Evolutionary conservation across 768 basidiomycete genomes (phyloP).

Genomic region (Podaxis sp.): DNA sequence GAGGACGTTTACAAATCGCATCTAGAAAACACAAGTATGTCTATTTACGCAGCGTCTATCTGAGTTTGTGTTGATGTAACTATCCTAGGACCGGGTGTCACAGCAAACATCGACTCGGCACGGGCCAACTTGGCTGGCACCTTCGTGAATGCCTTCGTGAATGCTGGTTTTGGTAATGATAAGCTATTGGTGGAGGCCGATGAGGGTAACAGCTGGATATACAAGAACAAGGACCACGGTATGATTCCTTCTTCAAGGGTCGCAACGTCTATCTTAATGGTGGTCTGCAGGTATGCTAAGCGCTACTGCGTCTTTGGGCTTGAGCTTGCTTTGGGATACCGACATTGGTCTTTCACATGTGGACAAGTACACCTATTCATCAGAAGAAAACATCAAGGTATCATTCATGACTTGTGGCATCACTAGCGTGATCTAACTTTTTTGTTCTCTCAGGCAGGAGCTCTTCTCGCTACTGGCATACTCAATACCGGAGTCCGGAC

Average conservation of each 20-base stretch:
- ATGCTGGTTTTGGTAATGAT: constrained; percentile 98
- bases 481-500: constrained; percentile 87
- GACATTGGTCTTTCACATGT: constrained; percentile 92
- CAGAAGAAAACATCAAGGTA: constrained; percentile 95
- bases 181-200: constrained; percentile 97
- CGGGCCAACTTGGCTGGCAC: constrained; percentile 93
- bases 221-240: constrained; percentile 99
- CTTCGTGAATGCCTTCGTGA: constrained; percentile 98
- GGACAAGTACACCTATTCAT: constrained; percentile 96
- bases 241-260: constrained; percentile 17
- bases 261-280: constrained; percentile 1
- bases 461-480: constrained; percentile 92
- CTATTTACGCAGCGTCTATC: neutral
- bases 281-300: constrained; percentile 81
- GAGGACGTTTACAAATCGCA: constrained; percentile 99
- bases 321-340: constrained; percentile 94
- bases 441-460: constrained; percentile 63
- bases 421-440: neutral
- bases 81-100: constrained; percentile 56
- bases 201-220: constrained; percentile 97
- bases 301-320: constrained; percentile 90
- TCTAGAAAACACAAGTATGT: constrained; percentile 82
- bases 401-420: neutral
- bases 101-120: constrained; percentile 87
- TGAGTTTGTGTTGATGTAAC: neutral